Percentiles rank a stretch among this genome's conserved stretches.
These are phyloP conservation scores for Verticillium zaregamsianum DNA, from an alignment of 2,329 filamentous ascomycete genomes.

Conservation along the genomic window DNA sequence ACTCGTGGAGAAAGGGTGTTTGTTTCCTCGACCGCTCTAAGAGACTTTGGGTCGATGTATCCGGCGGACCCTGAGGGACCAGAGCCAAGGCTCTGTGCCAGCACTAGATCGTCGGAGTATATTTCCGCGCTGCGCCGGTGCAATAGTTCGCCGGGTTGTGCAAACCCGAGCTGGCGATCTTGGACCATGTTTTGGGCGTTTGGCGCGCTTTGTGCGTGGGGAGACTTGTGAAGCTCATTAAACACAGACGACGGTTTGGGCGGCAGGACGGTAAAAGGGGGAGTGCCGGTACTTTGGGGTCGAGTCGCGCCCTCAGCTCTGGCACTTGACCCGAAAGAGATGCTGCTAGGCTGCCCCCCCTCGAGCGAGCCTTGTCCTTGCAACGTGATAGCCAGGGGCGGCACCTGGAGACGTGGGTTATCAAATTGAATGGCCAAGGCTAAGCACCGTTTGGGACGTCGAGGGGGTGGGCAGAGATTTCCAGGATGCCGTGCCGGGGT, in stretches of 20 bases:
- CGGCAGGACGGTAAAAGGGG: background rate
- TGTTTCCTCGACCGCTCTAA: background rate
- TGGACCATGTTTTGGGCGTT: background rate
- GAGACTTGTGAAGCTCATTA: background rate
- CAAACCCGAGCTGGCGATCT: background rate
- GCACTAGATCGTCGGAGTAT: constrained; percentile 9
- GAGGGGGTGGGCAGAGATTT: background rate
- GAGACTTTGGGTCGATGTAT: background rate
- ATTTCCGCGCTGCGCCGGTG: constrained; percentile 13
- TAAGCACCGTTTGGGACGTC: background rate
- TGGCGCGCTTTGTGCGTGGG: background rate
- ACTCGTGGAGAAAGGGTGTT: background rate
- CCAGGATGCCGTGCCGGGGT: background rate
- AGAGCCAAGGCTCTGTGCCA: background rate
- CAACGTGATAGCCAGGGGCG: background rate
- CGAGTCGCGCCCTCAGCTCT: background rate
- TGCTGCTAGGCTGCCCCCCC: background rate
- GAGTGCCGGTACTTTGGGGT: background rate
- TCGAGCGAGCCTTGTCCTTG: background rate
- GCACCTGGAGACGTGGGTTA: background rate
- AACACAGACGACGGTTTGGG: background rate
- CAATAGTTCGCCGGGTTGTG: background rate
- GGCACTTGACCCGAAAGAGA: background rate
- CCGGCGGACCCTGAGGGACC: background rate
- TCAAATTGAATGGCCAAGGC: background rate